Conservation (phyloP, 2,329 filamentous ascomycete genomes). For the Alternaria ethzedia region DNA sequence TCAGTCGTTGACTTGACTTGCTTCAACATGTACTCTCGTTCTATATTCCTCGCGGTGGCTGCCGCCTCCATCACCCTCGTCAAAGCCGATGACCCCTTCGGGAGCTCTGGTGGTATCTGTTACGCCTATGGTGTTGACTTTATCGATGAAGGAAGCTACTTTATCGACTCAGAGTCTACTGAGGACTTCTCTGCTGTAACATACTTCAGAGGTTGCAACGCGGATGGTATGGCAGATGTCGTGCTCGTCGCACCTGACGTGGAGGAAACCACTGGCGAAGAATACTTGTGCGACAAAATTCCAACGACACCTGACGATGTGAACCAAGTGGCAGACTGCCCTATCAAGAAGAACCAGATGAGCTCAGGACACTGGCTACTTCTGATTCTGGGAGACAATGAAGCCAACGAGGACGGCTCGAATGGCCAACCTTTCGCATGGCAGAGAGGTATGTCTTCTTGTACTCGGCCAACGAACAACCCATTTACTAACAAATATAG, state of each 20-base stretch:
- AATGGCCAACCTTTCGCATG: conserved; percentile 53
- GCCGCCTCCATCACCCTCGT: conserved; percentile 34
- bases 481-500: conserved; percentile 19
- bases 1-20: conserved; percentile 1
- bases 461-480: neutral
- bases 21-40: conserved; percentile 33
- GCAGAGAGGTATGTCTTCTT: conserved; percentile 49
- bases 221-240: conserved; percentile 48
- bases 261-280: conserved; percentile 43
- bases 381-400: conserved; percentile 55
- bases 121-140: conserved; percentile 53
- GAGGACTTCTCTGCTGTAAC: conserved; percentile 54
- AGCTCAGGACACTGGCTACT: conserved; percentile 54
- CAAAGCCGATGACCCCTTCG: conserved; percentile 8
- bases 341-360: conserved; percentile 52
- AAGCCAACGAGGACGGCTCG: conserved; percentile 18
- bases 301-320: conserved; percentile 49
- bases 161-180: conserved; percentile 52
- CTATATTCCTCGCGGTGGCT: conserved; percentile 27
- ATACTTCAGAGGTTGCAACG: conserved; percentile 53
- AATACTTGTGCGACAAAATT: conserved; percentile 52
- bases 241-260: conserved; percentile 45
- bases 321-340: conserved; percentile 51
- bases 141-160: conserved; percentile 52
- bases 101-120: conserved; percentile 31